These are phyloP conservation scores for Ophiosphaerella narmari DNA, from an alignment of 2,329 filamentous ascomycete genomes.

Conservation along the genomic window DNA sequence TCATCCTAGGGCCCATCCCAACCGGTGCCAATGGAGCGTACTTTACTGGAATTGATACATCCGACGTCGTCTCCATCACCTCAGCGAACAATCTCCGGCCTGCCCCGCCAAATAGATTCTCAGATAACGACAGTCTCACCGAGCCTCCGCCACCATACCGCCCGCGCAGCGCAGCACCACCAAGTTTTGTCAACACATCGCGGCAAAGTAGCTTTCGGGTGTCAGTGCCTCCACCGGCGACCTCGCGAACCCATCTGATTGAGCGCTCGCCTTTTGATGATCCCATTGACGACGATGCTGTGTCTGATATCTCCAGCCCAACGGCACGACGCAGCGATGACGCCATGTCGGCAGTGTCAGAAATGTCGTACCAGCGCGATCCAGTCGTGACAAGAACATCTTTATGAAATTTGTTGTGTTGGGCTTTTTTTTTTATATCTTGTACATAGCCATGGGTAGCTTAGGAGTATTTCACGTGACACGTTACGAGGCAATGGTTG, in stretches of 20 bases:
- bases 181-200: constrained; percentile 35
- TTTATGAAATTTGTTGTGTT: background rate
- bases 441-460: constrained; percentile 14
- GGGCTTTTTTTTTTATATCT: background rate
- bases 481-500: too few relatives aligned
- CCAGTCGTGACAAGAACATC: constrained; percentile 21
- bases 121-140: constrained; percentile 31
- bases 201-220: constrained; percentile 40
- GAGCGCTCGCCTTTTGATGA: constrained; percentile 43
- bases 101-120: constrained; percentile 32
- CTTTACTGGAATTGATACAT: constrained; percentile 46
- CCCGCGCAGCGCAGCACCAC: constrained; percentile 35
- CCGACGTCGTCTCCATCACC: constrained; percentile 39
- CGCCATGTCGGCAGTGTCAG: constrained; percentile 35
- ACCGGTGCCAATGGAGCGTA: constrained; percentile 39
- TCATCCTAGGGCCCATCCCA: constrained; percentile 42
- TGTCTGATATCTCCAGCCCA: constrained; percentile 35
- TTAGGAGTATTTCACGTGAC: background rate
- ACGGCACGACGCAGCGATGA: constrained; percentile 21
- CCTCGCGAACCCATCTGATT: constrained; percentile 30
- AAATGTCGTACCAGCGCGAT: constrained; percentile 41
- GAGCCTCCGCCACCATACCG: constrained; percentile 46
- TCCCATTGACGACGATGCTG: constrained; percentile 30
- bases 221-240: constrained; percentile 10
- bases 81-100: constrained; percentile 25